Evolutionary conservation across 2,329 filamentous ascomycete species (phyloP), one percentile per base, ranked within the genome.

Genomic region (Penicillium freii): DNA sequence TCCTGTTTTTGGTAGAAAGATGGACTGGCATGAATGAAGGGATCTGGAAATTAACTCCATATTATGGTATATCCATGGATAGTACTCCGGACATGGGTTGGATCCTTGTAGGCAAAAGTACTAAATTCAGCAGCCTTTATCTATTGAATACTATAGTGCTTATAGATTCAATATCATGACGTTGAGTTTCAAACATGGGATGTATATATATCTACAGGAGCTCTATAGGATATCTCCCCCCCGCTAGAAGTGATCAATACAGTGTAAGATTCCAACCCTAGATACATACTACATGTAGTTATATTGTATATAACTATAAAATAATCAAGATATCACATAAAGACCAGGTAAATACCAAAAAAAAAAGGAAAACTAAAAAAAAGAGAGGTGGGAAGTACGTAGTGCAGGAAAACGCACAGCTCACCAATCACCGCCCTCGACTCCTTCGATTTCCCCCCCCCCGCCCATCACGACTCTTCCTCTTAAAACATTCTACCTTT

Each of bases 371-470:
- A 40, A 45, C 51, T 23, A n/a, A 19, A 43, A 47, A 45, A 56
- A 19, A 36, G 34, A 58, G 49, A 38, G 49, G 54, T 51, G 54
- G 34, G 46, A 56, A 51, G 57, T 53, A 51, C 40, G 29, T 53
- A 29, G 38, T 39, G 48, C 40, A 52, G 60, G 50, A 51, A 51
- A 55, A 62, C 54, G 54, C 56, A 51, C 50, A 53, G 57, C 51
- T 43, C 52, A 42, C 61, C 67, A 69, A 71, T 70, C 70, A 67
- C 61, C 61, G 56, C 50, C 56, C 56, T 58, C 43, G 23, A 56
- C 50, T 46, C 52, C 52, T 53, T 48, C 53, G 54, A 53, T 60
- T 46, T 29, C 51, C 45, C 55, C 51, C 45, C 55, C 48, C 51
- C 49, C 40, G 42, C 38, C 50, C 47, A 44, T 33, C 44, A 43